Evolutionary conservation across 306 rosid species (phyloP).

Genomic region (Mucuna pruriens): DNA sequence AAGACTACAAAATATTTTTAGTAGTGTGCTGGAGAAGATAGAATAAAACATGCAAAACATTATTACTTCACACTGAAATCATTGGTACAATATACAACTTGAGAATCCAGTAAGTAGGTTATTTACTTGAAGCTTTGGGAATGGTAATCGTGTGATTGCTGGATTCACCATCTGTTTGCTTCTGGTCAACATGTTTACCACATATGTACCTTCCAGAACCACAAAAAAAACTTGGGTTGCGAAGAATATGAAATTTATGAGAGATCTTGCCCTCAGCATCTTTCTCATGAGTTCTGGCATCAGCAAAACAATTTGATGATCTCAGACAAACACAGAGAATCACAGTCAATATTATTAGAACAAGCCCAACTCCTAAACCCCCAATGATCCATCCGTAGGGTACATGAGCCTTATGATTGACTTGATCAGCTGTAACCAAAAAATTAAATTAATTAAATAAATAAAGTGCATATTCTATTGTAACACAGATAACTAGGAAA

Average conservation of each 20-base stretch:
- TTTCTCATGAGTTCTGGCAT: slow-evolving; percentile 57
- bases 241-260: slow-evolving; percentile 86
- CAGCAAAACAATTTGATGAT: slow-evolving; percentile 64
- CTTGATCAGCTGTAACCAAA: slow-evolving; percentile 56
- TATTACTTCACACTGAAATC: slow-evolving; percentile 6
- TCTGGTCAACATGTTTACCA: slow-evolving; percentile 68
- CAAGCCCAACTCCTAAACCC: slow-evolving; percentile 72
- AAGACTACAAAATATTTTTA: background rate
- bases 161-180: slow-evolving; percentile 72
- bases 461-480: slow-evolving; percentile 12
- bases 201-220: slow-evolving; percentile 85
- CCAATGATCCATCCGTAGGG: slow-evolving; percentile 91
- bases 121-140: slow-evolving; percentile 73
- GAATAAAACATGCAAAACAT: slow-evolving; percentile 3
- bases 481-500: slow-evolving; percentile 17
- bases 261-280: slow-evolving; percentile 62
- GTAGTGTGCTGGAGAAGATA: background rate
- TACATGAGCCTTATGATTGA: slow-evolving; percentile 62
- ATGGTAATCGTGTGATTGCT: slow-evolving; percentile 54
- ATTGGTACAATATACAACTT: slow-evolving; percentile 15
- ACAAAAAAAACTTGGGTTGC: slow-evolving; percentile 85
- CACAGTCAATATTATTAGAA: slow-evolving; percentile 61
- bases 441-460: slow-evolving; percentile 5
- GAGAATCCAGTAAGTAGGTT: slow-evolving; percentile 29
- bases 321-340: slow-evolving; percentile 60